Evolutionary conservation across 208 protist genomes (phyloP).

Genomic region (Tritrichomonas foetus): DNA sequence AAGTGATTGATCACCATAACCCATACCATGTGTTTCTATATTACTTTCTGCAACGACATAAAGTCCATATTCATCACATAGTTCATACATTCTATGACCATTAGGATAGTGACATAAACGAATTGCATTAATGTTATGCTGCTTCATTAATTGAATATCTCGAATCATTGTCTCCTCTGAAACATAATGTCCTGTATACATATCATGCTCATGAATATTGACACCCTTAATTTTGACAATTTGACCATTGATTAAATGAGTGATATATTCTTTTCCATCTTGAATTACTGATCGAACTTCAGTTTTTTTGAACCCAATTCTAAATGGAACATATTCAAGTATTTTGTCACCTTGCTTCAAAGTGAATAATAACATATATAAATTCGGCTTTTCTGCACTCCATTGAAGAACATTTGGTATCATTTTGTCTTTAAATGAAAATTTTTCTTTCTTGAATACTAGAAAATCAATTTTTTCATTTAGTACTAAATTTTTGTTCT

Average conservation of each 20-base stretch:
- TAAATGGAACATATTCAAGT: slow-evolving; percentile 42
- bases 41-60: slow-evolving; percentile 61
- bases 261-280: no score
- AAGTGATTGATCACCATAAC: slow-evolving; percentile 37
- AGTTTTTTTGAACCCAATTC: slow-evolving; percentile 47
- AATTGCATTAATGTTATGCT: slow-evolving; percentile 58
- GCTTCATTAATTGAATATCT: slow-evolving; percentile 56
- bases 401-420: not conserved
- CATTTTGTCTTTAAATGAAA: not conserved
- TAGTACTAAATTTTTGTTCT: no score
- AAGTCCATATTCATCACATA: slow-evolving; percentile 56
- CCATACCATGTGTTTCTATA: slow-evolving; percentile 57
- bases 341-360: not conserved
- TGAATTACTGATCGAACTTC: not conserved
- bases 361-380: slow-evolving; percentile 52
- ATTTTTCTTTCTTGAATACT: no score
- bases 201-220: slow-evolving; percentile 55
- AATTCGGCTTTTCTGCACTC: slow-evolving; percentile 49
- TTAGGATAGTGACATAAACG: slow-evolving; percentile 60
- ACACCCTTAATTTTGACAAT: slow-evolving; percentile 45
- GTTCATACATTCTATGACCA: slow-evolving; percentile 42
- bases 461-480: no score
- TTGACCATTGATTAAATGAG: slow-evolving; percentile 39
- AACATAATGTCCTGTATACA: slow-evolving; percentile 34
- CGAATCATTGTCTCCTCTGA: slow-evolving; percentile 43